Percentiles rank a stretch among this genome's conserved stretches.
phyloP scores from a whole-genome alignment of 805 yeast species.

The Spencermartinsiella europaea region DNA sequence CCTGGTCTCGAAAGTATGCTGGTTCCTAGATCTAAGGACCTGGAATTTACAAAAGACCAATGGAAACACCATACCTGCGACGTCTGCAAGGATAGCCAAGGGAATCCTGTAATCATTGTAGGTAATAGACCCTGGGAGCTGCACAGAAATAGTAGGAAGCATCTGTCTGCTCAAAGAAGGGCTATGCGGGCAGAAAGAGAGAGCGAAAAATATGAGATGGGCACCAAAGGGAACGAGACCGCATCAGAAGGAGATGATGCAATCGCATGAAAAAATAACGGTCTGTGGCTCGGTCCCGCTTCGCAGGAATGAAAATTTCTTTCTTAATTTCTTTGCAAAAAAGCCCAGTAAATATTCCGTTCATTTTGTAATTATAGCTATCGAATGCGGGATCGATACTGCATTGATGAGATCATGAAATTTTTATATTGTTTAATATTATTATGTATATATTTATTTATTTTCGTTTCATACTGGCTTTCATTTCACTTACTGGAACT shows the following conservation, averaged over 20 bases:
- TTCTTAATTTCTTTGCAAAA: no score
- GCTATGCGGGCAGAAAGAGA: slow-evolving; percentile 10
- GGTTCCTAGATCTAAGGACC: slow-evolving; percentile 20
- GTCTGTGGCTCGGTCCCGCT: no score
- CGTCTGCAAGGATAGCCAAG: slow-evolving; percentile 49
- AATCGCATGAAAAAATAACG: neutral
- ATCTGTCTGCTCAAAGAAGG: slow-evolving; percentile 34
- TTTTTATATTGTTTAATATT: no score
- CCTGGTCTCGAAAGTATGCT: slow-evolving; percentile 31
- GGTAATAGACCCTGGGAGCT: slow-evolving; percentile 68
- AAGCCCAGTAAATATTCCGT: no score
- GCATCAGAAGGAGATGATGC: neutral
- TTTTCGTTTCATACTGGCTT: no score
- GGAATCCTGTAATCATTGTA: slow-evolving; percentile 56
- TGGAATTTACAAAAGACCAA: slow-evolving; percentile 25
- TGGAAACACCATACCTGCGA: slow-evolving; percentile 73
- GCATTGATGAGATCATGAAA: no score
- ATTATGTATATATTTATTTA: no score
- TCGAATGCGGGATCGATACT: no score
- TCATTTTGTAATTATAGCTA: no score
- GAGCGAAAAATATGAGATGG: slow-evolving; percentile 1
- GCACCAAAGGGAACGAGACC: neutral
- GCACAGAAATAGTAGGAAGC: slow-evolving; percentile 67
- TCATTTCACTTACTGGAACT: slow-evolving; percentile 2
- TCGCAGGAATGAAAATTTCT: no score